Evolutionary conservation across 306 rosid genomes (phyloP).

Genomic region (Ormosia semicastrata): DNA sequence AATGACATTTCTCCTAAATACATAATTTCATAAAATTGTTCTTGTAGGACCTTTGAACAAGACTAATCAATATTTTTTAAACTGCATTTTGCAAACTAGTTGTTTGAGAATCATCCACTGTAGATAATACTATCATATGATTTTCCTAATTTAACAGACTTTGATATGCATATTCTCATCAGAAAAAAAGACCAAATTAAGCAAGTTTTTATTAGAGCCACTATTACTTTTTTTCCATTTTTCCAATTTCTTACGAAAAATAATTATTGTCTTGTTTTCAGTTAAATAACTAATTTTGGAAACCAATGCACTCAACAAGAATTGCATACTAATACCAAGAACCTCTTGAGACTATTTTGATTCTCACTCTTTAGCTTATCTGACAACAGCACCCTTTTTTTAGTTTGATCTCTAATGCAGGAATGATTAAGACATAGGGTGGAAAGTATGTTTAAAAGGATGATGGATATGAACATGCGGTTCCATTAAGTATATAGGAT

Average conservation of each 20-base stretch:
- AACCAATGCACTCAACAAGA: background rate
- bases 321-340: background rate
- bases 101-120: background rate
- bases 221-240: background rate
- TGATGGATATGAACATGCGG: background rate
- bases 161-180: background rate
- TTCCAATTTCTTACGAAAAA: background rate
- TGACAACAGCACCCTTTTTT: too few species aligned
- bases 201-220: background rate
- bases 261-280: background rate
- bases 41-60: background rate
- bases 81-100: background rate
- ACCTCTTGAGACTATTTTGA: background rate
- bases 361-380: too few species aligned
- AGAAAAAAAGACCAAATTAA: background rate
- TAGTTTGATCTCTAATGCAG: background rate
- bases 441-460: background rate
- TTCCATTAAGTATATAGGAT: background rate
- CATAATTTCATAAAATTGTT: too few species aligned
- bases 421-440: background rate
- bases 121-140: too few species aligned
- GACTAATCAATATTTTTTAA: background rate
- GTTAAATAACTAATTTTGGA: background rate
- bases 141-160: too few species aligned
- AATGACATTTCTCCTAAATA: background rate